Conservation (phyloP, 495 filamentous ascomycete genomes). For the Pseudomonodictys pantanalensis region DNA sequence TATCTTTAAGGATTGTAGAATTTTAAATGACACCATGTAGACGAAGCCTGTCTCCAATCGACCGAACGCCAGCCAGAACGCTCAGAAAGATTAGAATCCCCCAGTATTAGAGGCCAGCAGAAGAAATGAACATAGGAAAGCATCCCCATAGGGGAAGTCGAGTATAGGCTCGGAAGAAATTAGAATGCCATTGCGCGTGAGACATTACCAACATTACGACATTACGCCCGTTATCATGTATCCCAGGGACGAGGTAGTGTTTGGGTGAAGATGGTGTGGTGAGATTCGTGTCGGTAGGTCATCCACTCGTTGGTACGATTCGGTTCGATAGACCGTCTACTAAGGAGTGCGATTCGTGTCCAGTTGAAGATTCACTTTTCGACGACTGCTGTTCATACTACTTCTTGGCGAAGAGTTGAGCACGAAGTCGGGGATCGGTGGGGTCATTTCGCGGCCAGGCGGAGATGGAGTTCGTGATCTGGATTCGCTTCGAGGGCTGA, state of each 20-base stretch:
- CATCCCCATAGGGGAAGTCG: background rate
- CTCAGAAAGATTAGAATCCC: background rate
- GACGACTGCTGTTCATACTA: conserved; percentile 40
- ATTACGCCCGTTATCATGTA: too few species aligned
- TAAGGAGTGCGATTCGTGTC: background rate
- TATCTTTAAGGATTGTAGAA: background rate
- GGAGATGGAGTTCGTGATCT: conserved; percentile 31
- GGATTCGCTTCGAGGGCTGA: conserved; percentile 32
- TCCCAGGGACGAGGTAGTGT: too few species aligned
- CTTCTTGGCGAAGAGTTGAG: conserved; percentile 48
- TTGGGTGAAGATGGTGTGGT: too few species aligned
- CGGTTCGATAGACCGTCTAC: background rate
- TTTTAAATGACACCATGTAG: background rate
- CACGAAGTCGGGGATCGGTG: conserved; percentile 59
- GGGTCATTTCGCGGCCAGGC: conserved; percentile 46
- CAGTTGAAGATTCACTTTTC: conserved; percentile 5
- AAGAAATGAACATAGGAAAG: background rate
- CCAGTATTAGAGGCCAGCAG: background rate
- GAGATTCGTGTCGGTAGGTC: too few species aligned
- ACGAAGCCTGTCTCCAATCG: background rate
- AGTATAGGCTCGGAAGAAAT: too few species aligned
- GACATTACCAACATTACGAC: too few species aligned
- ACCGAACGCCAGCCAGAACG: conserved; percentile 1
- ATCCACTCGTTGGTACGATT: too few species aligned
- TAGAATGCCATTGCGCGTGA: too few species aligned